phyloP scores from a whole-genome alignment of 176 grass and related monocot genomes.

The Musa schizocarpa region DNA sequence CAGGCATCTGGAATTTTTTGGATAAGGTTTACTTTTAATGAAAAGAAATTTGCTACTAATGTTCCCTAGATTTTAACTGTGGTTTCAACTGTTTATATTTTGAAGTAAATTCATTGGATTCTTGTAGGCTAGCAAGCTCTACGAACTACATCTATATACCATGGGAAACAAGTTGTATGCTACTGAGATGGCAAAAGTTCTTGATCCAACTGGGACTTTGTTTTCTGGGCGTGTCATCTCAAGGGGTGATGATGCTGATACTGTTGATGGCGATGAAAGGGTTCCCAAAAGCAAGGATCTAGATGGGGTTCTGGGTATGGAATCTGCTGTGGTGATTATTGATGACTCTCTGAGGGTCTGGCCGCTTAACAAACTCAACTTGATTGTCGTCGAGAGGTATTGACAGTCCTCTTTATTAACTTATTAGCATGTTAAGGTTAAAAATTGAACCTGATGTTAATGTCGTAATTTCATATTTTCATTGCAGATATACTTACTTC shows the following conservation, averaged over 20 bases:
- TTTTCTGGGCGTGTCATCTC: constrained; percentile 94
- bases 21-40: constrained; percentile 51
- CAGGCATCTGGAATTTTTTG: constrained; percentile 97
- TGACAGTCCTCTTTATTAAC: background rate
- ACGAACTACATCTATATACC: constrained; percentile 90
- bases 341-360: constrained; percentile 89
- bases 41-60: background rate
- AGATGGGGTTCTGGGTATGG: constrained; percentile 93
- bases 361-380: constrained; percentile 91
- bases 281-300: constrained; percentile 96
- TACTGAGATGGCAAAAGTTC: constrained; percentile 94
- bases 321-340: constrained; percentile 90
- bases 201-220: constrained; percentile 68
- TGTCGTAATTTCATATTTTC: constrained; percentile 9
- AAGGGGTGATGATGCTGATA: constrained; percentile 64
- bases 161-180: constrained; percentile 98
- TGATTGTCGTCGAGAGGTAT: constrained; percentile 97
- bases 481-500: constrained; percentile 89
- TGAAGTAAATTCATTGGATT: constrained; percentile 3
- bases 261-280: constrained; percentile 65
- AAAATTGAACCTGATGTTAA: background rate
- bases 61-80: background rate
- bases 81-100: constrained; percentile 5
- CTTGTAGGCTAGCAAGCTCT: constrained; percentile 72
- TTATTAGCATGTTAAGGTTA: background rate